Base-by-base conservation (phyloP, 345 rosid species). In the Erysimum cheiranthoides region DNA sequence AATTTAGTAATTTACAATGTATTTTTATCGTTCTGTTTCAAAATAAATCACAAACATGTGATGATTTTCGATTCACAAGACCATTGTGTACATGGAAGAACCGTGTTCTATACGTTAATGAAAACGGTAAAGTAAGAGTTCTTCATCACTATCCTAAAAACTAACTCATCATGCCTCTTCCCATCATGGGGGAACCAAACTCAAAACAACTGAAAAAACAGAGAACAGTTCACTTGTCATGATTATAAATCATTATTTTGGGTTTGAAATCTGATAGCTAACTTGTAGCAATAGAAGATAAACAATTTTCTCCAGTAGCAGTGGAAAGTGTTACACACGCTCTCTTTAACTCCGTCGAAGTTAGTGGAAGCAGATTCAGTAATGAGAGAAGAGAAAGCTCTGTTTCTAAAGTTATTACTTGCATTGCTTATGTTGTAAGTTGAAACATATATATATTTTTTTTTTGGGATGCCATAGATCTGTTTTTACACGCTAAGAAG, bases 281-380 rank as follows among this genome's bases (percentile, higher is more conserved):
- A 18, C n/a, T 53, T 30, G 45, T 16, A 5, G 42, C 25, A 52
- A 10, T 30, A 27, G 5, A 91, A 91, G 34, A 86, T 49, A 12
- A 16, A 68, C 89, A 86, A 85, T 79, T 78, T 83, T 70, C 85
- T 94, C 97, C 93, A 87, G 80, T 86, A 90, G 71, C 72, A 81
- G 75, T 93, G 94, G 46, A 87, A 78, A 10, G 92, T 91, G 66
- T 85, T 53, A 88, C 12, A 85, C 90, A 8, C 93, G 98, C 91
- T 86, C 61, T 82, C 87, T 72, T 88, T 85, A 31, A 90, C 96
- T 7, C 87, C 84, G 18, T 74, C 69, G 68, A 89, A 54, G 79
- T 93, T 87, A 25, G 92, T 85, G 2, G 89, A 14, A 0, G 93
- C 73, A 4, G 97, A 86, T 76, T 82, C 96, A 47, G 16, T 87